phyloP scores from a whole-genome alignment of 139 green algal genomes.

The Eudorina sp. region DNA sequence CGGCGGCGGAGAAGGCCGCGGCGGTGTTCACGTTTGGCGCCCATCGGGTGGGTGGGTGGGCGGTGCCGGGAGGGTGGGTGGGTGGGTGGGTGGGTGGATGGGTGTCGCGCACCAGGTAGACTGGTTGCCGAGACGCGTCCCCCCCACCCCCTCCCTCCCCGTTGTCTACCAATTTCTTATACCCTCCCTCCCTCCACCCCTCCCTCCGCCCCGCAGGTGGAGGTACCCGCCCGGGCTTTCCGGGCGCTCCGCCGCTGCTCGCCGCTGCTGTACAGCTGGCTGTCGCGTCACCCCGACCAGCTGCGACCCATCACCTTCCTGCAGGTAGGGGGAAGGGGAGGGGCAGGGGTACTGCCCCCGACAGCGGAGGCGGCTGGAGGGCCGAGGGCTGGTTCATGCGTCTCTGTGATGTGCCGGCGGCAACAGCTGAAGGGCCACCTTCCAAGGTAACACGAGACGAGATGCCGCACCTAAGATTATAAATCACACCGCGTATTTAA shows the following conservation, averaged over 20 bases:
- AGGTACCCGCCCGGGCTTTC: neutral
- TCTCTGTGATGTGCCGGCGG: neutral
- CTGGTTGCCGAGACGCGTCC: too few species aligned
- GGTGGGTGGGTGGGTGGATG: neutral
- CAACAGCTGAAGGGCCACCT: neutral
- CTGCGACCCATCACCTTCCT: neutral
- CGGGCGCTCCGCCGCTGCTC: conserved; percentile 27
- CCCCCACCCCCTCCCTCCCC: neutral
- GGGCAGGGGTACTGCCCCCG: neutral
- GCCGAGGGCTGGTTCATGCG: neutral
- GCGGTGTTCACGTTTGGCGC: conserved; percentile 25
- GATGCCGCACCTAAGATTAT: too few species aligned
- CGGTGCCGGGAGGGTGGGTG: neutral
- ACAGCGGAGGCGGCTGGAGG: too few species aligned
- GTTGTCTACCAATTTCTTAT: too few species aligned
- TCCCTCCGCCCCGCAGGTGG: neutral
- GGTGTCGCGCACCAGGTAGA: too few species aligned
- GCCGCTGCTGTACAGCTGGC: conserved; percentile 40
- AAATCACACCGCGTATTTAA: too few species aligned
- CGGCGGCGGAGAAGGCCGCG: neutral
- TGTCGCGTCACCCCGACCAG: conserved; percentile 10
- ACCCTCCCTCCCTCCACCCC: too few species aligned
- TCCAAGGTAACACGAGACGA: too few species aligned
- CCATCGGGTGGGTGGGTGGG: neutral
- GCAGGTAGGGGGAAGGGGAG: neutral